A percentile compares a stretch with the other conserved stretches of the same genome.
Conservation (phyloP, 306 rosid species). For the Leucaena leucocephala region DNA sequence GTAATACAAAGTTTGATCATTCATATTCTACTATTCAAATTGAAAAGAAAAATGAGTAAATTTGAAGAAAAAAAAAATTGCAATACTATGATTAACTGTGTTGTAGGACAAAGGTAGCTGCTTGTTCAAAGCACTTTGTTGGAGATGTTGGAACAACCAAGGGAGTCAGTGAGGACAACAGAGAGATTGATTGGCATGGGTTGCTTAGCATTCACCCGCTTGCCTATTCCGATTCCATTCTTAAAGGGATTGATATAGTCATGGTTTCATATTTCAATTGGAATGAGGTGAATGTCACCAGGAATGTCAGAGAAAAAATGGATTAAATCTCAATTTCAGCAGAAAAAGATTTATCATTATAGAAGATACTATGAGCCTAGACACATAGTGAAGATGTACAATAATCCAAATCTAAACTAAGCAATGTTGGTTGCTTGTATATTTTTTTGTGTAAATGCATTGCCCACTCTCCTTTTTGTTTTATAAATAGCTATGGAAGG, state of each 20-base stretch:
- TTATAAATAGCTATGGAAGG: no score
- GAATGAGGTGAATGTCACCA: constrained; percentile 65
- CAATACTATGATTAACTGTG: neutral
- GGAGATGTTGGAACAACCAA: constrained; percentile 92
- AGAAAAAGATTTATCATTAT: no score
- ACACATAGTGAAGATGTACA: no score
- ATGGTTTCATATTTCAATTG: constrained; percentile 95
- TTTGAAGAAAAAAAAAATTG: neutral
- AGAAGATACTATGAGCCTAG: no score
- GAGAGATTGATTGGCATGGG: constrained; percentile 65
- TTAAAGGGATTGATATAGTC: constrained; percentile 81
- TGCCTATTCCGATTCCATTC: constrained; percentile 79
- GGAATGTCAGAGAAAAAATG: no score
- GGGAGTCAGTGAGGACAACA: constrained; percentile 85
- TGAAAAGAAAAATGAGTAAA: no score
- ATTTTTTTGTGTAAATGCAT: no score
- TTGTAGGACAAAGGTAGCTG: constrained; percentile 85
- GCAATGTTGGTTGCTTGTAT: no score
- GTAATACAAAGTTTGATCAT: neutral
- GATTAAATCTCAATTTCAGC: no score
- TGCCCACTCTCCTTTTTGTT: no score
- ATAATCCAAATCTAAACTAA: no score
- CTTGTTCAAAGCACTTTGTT: constrained; percentile 97
- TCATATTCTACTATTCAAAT: no score
- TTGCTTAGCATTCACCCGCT: constrained; percentile 92